phyloP scores from a whole-genome alignment of 768 basidiomycete species.

The Rhizopogon salebrosus region DNA sequence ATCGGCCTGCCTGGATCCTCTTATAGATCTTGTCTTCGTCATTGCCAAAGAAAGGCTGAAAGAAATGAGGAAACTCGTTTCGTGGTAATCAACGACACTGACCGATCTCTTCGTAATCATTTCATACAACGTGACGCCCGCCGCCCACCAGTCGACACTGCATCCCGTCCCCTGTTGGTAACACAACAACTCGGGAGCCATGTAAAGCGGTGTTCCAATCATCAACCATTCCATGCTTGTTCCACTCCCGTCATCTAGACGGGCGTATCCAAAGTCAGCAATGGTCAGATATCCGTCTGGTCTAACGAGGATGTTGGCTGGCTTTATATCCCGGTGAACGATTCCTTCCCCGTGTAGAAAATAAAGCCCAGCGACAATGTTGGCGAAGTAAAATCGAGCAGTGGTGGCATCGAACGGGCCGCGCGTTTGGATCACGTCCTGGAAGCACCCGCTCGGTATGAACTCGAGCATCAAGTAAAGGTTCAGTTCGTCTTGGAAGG shows the following conservation, averaged over 20 bases:
- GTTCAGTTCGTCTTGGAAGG: constrained; percentile 41
- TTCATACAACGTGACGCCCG: constrained; percentile 47
- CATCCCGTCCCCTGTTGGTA: constrained; percentile 18
- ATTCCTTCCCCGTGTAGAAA: constrained; percentile 42
- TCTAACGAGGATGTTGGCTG: constrained; percentile 52
- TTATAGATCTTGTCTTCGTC: constrained; percentile 21
- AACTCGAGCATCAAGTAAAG: constrained; percentile 50
- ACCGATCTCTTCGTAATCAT: constrained; percentile 38
- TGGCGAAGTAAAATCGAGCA: constrained; percentile 49
- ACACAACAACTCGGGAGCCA: constrained; percentile 42
- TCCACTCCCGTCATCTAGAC: constrained; percentile 14
- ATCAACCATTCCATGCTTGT: constrained; percentile 23
- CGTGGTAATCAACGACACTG: constrained; percentile 10
- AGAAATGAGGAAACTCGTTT: not conserved
- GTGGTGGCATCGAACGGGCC: constrained; percentile 27
- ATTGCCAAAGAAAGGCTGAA: constrained; percentile 10
- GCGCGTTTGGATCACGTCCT: constrained; percentile 27
- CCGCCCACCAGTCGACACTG: constrained; percentile 52
- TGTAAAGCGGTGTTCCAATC: constrained; percentile 43
- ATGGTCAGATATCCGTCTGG: constrained; percentile 50
- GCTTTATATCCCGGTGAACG: constrained; percentile 53
- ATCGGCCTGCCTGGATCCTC: constrained; percentile 19
- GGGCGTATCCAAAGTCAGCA: constrained; percentile 46
- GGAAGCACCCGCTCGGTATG: constrained; percentile 40
- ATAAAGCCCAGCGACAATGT: constrained; percentile 44